These are phyloP conservation scores for Amoebophrya sp. DNA, from an alignment of 169 alveolate genomes.

Conservation along the genomic window DNA sequence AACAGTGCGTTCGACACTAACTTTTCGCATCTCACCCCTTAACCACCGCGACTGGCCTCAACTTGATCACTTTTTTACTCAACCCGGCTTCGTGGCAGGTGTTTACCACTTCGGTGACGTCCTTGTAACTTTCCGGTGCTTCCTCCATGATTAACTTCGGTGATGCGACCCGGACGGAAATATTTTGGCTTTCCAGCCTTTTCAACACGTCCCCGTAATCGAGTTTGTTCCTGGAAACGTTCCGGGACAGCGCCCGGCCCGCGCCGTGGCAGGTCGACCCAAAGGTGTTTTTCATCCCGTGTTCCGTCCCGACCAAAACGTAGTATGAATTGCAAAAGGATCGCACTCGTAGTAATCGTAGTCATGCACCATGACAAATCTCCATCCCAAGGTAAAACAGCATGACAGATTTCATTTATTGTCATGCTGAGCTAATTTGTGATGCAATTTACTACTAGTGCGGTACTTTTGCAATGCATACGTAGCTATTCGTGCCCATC, in stretches of 20 bases:
- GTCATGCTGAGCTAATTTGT: too few species aligned
- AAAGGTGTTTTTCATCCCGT: constrained; percentile 68
- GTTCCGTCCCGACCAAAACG: constrained; percentile 67
- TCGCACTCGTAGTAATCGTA: too few species aligned
- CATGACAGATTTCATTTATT: too few species aligned
- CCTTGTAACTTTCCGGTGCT: constrained; percentile 82
- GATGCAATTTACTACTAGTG: constrained; percentile 28
- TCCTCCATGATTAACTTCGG: constrained; percentile 80
- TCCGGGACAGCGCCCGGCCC: constrained; percentile 71
- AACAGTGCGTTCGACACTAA: too few species aligned
- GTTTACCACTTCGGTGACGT: constrained; percentile 56
- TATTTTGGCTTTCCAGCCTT: constrained; percentile 56
- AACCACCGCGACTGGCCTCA: constrained; percentile 77
- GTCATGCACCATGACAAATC: too few species aligned
- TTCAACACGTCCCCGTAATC: constrained; percentile 60
- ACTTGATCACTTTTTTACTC: constrained; percentile 67
- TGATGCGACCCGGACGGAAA: constrained; percentile 72
- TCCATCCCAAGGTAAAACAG: too few species aligned
- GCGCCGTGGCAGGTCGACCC: constrained; percentile 84
- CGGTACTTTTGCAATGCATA: neutral
- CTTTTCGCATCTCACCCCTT: too few species aligned
- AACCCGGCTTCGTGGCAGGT: constrained; percentile 77
- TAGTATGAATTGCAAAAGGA: constrained; percentile 65
- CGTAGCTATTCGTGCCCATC: constrained; percentile 79
- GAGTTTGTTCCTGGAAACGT: constrained; percentile 62